These are phyloP conservation scores for Waitea zeae DNA, from an alignment of 1,284 basidiomycete genomes.

Conservation along the genomic window DNA sequence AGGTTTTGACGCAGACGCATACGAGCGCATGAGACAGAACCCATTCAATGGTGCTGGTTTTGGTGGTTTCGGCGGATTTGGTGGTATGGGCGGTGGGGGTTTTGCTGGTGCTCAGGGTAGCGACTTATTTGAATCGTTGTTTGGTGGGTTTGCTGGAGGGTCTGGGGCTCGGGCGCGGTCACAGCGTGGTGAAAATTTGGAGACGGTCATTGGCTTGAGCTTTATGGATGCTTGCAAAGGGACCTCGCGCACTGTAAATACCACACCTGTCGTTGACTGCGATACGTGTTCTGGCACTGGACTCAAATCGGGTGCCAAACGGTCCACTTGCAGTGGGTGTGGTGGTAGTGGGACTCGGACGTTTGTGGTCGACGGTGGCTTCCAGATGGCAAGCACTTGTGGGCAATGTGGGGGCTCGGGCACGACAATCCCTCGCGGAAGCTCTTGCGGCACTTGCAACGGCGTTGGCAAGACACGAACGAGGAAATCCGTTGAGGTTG, in stretches of 20 bases:
- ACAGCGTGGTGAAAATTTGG: conserved; percentile 69
- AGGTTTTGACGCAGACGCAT: conserved; percentile 84
- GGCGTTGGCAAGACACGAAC: conserved; percentile 82
- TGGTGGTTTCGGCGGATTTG: conserved; percentile 37
- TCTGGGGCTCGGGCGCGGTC: conserved; percentile 21
- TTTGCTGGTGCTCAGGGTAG: conserved; percentile 24
- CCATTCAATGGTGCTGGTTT: conserved; percentile 27
- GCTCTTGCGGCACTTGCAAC: conserved; percentile 68
- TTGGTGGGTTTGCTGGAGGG: conserved; percentile 47
- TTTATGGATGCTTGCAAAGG: conserved; percentile 96
- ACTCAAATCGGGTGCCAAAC: conserved; percentile 76
- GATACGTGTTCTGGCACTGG: conserved; percentile 76
- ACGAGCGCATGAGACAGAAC: conserved; percentile 22
- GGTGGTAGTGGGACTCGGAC: conserved; percentile 80
- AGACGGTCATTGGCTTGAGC: conserved; percentile 58
- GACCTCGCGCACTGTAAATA: conserved; percentile 57
- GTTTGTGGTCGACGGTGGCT: conserved; percentile 86
- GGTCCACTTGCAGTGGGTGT: conserved; percentile 68
- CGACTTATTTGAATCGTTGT: conserved; percentile 83
- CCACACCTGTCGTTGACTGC: conserved; percentile 78
- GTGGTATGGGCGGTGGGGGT: conserved; percentile 33
- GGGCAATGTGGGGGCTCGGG: conserved; percentile 75
- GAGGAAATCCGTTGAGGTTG: conserved; percentile 66
- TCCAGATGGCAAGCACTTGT: conserved; percentile 96
- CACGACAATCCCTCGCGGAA: conserved; percentile 59